These are phyloP conservation scores for Pterocarpus santalinus DNA, from an alignment of 306 rosid genomes.

Conservation along the genomic window DNA sequence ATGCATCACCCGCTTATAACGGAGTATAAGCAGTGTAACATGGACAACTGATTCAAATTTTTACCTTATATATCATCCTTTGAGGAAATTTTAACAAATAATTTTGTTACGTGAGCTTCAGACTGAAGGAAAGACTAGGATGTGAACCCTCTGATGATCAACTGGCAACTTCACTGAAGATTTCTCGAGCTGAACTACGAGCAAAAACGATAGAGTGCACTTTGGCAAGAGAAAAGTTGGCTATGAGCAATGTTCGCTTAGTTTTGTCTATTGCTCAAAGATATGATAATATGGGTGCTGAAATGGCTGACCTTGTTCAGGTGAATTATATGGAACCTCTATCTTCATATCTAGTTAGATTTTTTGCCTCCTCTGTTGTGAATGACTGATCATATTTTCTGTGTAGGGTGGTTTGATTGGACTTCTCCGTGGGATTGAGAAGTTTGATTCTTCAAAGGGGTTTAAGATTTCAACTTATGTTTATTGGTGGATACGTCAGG, in stretches of 20 bases:
- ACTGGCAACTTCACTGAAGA: conserved; percentile 79
- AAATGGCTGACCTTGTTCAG: conserved; percentile 98
- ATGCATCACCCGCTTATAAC: conserved; percentile 17
- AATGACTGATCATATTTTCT: conserved; percentile 31
- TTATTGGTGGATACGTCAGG: conserved; percentile 99
- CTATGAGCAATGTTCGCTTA: conserved; percentile 96
- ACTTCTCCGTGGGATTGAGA: conserved; percentile 92
- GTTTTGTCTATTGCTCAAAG: conserved; percentile 94
- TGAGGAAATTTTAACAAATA: conserved; percentile 32
- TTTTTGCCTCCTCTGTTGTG: conserved; percentile 15
- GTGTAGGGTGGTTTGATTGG: conserved; percentile 96
- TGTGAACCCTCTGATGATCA: conserved; percentile 93
- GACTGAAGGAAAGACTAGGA: conserved; percentile 83
- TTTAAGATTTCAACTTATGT: conserved; percentile 96
- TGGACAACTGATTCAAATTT: background rate
- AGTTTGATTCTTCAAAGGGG: conserved; percentile 94
- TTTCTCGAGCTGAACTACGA: conserved; percentile 72
- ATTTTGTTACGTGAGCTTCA: conserved; percentile 53
- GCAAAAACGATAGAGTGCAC: conserved; percentile 72
- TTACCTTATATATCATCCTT: background rate
- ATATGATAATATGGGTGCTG: conserved; percentile 92
- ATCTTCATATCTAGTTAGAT: conserved; percentile 17
- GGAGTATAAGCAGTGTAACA: background rate
- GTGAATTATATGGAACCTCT: conserved; percentile 49
- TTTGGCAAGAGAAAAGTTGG: conserved; percentile 89